phyloP scores from a whole-genome alignment of 352 stramenopile genomes.

The Phytophthora ohioensis region DNA sequence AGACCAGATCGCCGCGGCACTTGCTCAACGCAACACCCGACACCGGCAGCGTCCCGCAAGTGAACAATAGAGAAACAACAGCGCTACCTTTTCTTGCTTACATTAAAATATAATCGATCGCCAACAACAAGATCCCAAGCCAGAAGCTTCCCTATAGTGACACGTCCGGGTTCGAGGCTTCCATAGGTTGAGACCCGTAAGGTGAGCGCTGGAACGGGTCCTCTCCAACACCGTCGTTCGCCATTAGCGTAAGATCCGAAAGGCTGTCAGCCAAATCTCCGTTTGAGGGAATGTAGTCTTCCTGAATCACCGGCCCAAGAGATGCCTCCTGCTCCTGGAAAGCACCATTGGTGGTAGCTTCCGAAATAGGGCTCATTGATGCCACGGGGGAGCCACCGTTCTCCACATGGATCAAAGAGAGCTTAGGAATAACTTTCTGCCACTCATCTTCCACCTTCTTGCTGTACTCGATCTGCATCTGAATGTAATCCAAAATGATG shows the following conservation, averaged over 20 bases:
- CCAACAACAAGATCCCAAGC: conserved; percentile 8
- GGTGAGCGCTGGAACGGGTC: conserved; percentile 42
- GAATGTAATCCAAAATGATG: conserved; percentile 97
- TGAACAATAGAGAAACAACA: conserved; percentile 26
- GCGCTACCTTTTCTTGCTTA: conserved; percentile 31
- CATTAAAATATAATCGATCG: conserved; percentile 48
- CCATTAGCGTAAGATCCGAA: conserved; percentile 62
- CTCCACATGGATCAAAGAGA: conserved; percentile 80
- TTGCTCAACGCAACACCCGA: conserved; percentile 34
- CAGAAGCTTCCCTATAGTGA: conserved; percentile 32
- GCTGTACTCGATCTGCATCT: conserved; percentile 98
- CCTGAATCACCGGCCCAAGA: conserved; percentile 60
- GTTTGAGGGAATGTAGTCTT: conserved; percentile 80
- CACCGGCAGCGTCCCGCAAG: conserved; percentile 17
- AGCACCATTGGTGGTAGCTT: conserved; percentile 24
- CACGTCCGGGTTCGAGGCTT: conserved; percentile 46
- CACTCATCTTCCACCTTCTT: conserved; percentile 91
- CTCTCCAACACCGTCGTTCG: conserved; percentile 39
- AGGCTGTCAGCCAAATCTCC: conserved; percentile 60
- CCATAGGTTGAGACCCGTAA: conserved; percentile 39
- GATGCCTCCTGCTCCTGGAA: conserved; percentile 30
- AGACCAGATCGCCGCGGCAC: conserved; percentile 62
- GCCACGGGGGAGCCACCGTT: conserved; percentile 37
- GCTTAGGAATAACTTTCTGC: conserved; percentile 78
- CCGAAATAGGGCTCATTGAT: conserved; percentile 52